Base-by-base conservation (phyloP, 352 stramenopile genomes). In the Phytophthora meadii region DNA sequence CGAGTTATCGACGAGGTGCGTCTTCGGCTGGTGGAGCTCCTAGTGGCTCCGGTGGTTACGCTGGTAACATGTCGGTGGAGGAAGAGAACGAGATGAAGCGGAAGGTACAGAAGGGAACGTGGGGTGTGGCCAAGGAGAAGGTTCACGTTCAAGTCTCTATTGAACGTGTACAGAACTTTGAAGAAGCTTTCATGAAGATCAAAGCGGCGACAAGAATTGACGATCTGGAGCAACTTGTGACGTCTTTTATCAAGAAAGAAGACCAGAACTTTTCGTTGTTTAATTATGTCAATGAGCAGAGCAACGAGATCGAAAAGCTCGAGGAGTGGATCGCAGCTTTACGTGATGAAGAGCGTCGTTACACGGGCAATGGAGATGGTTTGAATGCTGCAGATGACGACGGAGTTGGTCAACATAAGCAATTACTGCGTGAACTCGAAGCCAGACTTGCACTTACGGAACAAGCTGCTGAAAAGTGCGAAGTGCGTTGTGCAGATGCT, bases 241-340 rank as follows among this genome's bases (percentile, higher is more conserved):
- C 77, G 19, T 92, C 89, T 32, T 98, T 98, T 64, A 97, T 98
- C 63, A 90, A 97, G 72, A 98, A 98, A 32, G 96, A 99, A 81
- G 95, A 98, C 54, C 89, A 98, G 52, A 99, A 98, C 76, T 99
- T 98, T 66, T 97, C 89, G 32, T 65, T 98, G 5, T 98, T 99
- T 68, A 98, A 97, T 72, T 98, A 98, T 58, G 85, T 98, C 17
- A 98, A 98, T 65, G 91, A 98, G 61, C 93, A 98, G 74, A 94
- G 81, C 49, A 97, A 95, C 59, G 94, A 98, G 64, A 94, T 98
- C 62, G 94, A 98, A 48, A 96, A 94, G 58, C 79, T 97, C 14
- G 87, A 97, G 39, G 90, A 97, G 57, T 78, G 88, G 60, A 82
- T 96, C 56, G 57, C 81, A 24, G 74, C 79, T 41, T 46, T 88